Evolutionary conservation across 306 rosid species (phyloP).

Genomic region (Prunus mira): DNA sequence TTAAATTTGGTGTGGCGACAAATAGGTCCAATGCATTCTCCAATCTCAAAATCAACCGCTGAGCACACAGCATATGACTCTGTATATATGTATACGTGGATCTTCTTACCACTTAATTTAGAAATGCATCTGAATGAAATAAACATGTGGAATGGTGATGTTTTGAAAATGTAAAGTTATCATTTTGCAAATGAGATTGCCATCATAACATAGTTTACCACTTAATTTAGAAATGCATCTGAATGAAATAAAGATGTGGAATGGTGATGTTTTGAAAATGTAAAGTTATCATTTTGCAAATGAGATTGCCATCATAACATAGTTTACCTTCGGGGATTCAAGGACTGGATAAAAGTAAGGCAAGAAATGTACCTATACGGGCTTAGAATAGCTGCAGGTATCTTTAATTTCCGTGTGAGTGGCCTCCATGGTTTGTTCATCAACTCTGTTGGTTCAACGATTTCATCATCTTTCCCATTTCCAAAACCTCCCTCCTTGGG

Average conservation of each 20-base stretch:
- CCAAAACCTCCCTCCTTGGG: slow-evolving; percentile 78
- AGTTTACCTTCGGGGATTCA: not conserved
- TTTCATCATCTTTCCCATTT: slow-evolving; percentile 54
- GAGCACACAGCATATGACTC: not conserved
- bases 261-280: not conserved
- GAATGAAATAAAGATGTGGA: not conserved
- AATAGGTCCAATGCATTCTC: not conserved
- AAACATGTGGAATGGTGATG: not conserved
- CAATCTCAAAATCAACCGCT: not conserved
- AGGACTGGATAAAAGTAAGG: not conserved
- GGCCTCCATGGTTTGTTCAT: slow-evolving; percentile 90
- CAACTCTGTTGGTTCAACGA: slow-evolving; percentile 61
- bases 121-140: not conserved
- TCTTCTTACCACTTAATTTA: not conserved
- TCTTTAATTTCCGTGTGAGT: slow-evolving; percentile 79
- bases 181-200: not conserved
- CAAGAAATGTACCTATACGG: slow-evolving; percentile 68
- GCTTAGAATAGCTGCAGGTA: slow-evolving; percentile 89
- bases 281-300: not conserved
- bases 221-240: not conserved
- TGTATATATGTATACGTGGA: not conserved
- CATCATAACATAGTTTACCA: not conserved
- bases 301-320: not conserved
- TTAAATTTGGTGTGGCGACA: not conserved
- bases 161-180: not conserved